These are phyloP conservation scores for Lasiosphaeria hispida DNA, from an alignment of 495 filamentous ascomycete species.

Conservation along the genomic window DNA sequence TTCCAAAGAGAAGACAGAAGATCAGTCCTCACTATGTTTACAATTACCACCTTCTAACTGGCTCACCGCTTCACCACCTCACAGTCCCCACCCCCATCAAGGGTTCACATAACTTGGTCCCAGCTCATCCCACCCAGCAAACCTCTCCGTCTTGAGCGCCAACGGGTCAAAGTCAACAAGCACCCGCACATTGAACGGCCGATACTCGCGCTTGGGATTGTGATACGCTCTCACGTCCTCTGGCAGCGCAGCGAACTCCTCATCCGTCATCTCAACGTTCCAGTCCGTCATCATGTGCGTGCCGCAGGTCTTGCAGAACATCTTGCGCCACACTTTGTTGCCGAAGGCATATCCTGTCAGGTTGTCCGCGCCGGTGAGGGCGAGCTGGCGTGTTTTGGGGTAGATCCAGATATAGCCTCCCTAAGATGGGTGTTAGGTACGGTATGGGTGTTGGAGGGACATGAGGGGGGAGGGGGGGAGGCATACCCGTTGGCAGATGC, in stretches of 20 bases:
- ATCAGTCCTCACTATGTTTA: too few species aligned
- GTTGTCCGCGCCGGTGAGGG: conserved; percentile 34
- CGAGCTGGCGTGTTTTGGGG: conserved; percentile 28
- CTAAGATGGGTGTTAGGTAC: conserved; percentile 10
- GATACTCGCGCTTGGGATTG: background rate
- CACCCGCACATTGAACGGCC: conserved; percentile 33
- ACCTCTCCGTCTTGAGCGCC: conserved; percentile 21
- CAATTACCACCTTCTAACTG: too few species aligned
- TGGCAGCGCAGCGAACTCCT: conserved; percentile 21
- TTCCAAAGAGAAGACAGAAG: too few species aligned
- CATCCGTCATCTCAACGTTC: conserved; percentile 21
- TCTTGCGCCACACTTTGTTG: conserved; percentile 25
- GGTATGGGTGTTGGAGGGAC: background rate
- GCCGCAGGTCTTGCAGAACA: conserved; percentile 49
- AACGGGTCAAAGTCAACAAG: conserved; percentile 33
- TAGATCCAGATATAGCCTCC: conserved; percentile 38
- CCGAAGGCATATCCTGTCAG: conserved; percentile 35
- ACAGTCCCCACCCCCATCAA: conserved; percentile 14
- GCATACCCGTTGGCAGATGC: conserved; percentile 41
- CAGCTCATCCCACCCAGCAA: conserved; percentile 29
- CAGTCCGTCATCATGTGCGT: conserved; percentile 28
- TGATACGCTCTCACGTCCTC: conserved; percentile 17
- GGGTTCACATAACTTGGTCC: conserved; percentile 38
- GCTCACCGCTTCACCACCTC: too few species aligned
- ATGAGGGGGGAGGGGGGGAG: background rate